phyloP scores from a whole-genome alignment of 1,139 yeast species.

The Maudiozyma humilis region DNA sequence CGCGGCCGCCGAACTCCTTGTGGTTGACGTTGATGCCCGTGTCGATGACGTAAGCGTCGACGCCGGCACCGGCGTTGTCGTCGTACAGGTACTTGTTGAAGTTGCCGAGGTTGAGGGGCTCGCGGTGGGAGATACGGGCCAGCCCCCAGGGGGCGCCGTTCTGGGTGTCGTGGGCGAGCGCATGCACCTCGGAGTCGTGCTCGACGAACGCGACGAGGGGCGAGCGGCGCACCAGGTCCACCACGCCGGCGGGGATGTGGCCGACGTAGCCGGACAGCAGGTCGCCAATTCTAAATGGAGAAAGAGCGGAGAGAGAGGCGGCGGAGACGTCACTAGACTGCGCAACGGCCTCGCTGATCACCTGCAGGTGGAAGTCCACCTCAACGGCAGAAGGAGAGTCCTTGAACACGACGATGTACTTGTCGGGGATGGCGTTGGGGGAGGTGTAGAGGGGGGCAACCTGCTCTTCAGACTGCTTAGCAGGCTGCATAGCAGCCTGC shows the following conservation, averaged over 20 bases:
- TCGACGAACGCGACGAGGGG: constrained; percentile 75
- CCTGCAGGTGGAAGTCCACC: constrained; percentile 53
- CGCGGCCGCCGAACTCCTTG: constrained; percentile 84
- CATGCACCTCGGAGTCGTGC: constrained; percentile 66
- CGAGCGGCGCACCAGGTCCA: constrained; percentile 60
- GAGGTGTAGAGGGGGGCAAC: constrained; percentile 2
- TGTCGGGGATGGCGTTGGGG: constrained; percentile 50
- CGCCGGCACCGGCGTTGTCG: constrained; percentile 82
- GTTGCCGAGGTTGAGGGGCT: constrained; percentile 62
- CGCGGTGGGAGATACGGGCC: constrained; percentile 88
- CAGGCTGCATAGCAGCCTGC: background rate
- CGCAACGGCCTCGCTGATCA: constrained; percentile 28
- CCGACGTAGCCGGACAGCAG: constrained; percentile 63
- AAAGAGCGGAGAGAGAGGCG: constrained; percentile 42
- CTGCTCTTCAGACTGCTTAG: background rate
- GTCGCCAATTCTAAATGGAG: constrained; percentile 53
- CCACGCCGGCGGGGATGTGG: constrained; percentile 59
- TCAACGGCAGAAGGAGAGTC: constrained; percentile 45
- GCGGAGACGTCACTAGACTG: constrained; percentile 6
- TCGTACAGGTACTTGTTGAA: constrained; percentile 85
- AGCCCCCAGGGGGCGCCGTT: constrained; percentile 95
- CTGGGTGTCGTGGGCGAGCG: constrained; percentile 54
- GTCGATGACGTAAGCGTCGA: constrained; percentile 81
- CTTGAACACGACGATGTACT: constrained; percentile 74
- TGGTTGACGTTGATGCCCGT: constrained; percentile 84